phyloP scores from a whole-genome alignment of 108 stramenopile species.

The Nitzschia putrida region DNA sequence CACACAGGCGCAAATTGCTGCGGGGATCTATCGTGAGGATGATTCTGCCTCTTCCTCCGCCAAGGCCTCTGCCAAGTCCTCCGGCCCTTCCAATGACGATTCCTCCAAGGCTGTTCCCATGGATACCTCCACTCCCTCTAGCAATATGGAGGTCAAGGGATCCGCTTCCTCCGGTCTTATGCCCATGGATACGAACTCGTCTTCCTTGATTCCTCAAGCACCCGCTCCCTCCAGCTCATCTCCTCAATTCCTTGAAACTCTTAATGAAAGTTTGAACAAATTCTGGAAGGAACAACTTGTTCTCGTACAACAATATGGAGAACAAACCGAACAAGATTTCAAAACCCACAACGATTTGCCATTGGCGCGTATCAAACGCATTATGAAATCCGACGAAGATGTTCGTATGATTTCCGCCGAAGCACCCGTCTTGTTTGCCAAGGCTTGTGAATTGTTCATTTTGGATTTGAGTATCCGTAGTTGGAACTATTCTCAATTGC shows the following conservation, averaged over 20 bases:
- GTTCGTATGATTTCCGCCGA: slow-evolving; percentile 96
- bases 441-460: slow-evolving; percentile 98
- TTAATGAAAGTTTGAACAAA: slow-evolving; percentile 50
- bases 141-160: not conserved
- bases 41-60: slow-evolving; percentile 31
- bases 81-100: slow-evolving; percentile 2
- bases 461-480: slow-evolving; percentile 94
- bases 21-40: slow-evolving; percentile 77
- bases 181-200: not conserved
- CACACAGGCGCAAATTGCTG: slow-evolving; percentile 81
- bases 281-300: slow-evolving; percentile 77
- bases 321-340: slow-evolving; percentile 85
- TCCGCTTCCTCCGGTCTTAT: not conserved
- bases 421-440: slow-evolving; percentile 97
- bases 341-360: slow-evolving; percentile 92
- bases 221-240: slow-evolving; percentile 54
- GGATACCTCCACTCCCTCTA: slow-evolving; percentile 12
- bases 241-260: slow-evolving; percentile 69
- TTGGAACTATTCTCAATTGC: slow-evolving; percentile 73
- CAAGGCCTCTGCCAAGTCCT: not conserved
- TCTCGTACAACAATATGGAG: slow-evolving; percentile 45
- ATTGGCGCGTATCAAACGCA: slow-evolving; percentile 97
- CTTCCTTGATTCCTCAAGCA: slow-evolving; percentile 33
- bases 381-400: slow-evolving; percentile 98
- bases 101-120: slow-evolving; percentile 17